phyloP scores from a whole-genome alignment of 306 rosid species.

The Vachellia collinsii region DNA sequence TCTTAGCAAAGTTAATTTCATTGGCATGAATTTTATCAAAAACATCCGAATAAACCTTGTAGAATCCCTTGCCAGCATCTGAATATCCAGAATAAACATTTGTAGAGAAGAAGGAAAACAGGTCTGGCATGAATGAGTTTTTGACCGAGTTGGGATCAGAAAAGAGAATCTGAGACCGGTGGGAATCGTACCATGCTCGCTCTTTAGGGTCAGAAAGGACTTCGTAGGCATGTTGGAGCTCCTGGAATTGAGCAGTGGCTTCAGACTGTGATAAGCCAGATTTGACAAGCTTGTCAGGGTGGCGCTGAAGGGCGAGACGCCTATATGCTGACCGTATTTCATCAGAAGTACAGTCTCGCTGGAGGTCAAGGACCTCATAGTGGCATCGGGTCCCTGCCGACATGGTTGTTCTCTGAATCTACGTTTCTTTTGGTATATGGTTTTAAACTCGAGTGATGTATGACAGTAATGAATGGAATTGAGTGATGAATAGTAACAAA shows the following conservation, averaged over 20 bases:
- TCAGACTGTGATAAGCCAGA: constrained; percentile 79
- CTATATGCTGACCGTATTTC: constrained; percentile 80
- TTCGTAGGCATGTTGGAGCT: constrained; percentile 92
- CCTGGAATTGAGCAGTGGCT: constrained; percentile 91
- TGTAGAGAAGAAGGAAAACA: constrained; percentile 90
- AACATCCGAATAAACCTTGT: constrained; percentile 68
- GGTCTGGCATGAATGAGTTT: constrained; percentile 56
- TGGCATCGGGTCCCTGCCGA: constrained; percentile 86
- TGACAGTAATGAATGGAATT: background rate
- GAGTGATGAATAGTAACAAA: background rate
- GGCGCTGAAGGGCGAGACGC: constrained; percentile 89
- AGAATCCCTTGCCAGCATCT: constrained; percentile 72
- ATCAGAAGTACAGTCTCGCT: constrained; percentile 63
- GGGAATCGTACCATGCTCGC: constrained; percentile 97
- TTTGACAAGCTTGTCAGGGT: constrained; percentile 86
- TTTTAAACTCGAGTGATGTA: background rate
- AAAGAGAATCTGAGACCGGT: constrained; percentile 91
- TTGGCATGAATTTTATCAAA: constrained; percentile 70
- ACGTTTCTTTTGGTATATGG: background rate
- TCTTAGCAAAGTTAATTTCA: constrained; percentile 68
- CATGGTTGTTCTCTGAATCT: constrained; percentile 18
- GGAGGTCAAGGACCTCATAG: constrained; percentile 80
- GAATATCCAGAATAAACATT: constrained; percentile 75
- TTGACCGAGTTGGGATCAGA: constrained; percentile 61
- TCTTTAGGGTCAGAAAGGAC: constrained; percentile 94